Percentiles rank a stretch among this genome's conserved stretches.
Evolutionary conservation across 2,329 filamentous ascomycete species (phyloP).

Genomic region (Fusarium gaditjirri): DNA sequence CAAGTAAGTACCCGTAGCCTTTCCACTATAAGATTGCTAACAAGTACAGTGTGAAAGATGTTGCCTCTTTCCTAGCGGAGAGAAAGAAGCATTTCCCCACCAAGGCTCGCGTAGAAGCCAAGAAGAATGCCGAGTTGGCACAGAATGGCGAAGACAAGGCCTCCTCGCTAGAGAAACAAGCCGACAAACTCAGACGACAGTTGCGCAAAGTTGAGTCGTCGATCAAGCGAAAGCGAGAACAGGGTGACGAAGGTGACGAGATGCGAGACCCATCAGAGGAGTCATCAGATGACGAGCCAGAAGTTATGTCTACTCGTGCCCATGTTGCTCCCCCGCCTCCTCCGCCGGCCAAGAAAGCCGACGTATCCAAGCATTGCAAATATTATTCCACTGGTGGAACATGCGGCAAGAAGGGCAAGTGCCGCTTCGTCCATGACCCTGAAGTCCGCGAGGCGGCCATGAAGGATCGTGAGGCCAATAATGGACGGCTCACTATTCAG

Average conservation of each 20-base stretch:
- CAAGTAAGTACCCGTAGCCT: slow-evolving; percentile 56
- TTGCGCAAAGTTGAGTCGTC: slow-evolving; percentile 77
- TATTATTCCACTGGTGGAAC: slow-evolving; percentile 76
- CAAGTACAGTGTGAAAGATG: slow-evolving; percentile 68
- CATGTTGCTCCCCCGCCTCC: slow-evolving; percentile 49
- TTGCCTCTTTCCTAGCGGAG: slow-evolving; percentile 83
- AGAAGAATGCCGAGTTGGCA: slow-evolving; percentile 61
- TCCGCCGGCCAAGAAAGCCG: slow-evolving; percentile 65
- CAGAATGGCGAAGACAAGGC: slow-evolving; percentile 68
- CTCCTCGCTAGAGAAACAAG: slow-evolving; percentile 67
- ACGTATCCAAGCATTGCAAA: slow-evolving; percentile 74
- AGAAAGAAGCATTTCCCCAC: slow-evolving; percentile 85
- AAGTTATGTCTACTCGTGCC: slow-evolving; percentile 64
- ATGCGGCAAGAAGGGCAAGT: slow-evolving; percentile 80
- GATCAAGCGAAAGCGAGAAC: slow-evolving; percentile 75
- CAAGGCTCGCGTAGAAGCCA: slow-evolving; percentile 73
- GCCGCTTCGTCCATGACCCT: slow-evolving; percentile 75
- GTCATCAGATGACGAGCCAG: slow-evolving; percentile 69
- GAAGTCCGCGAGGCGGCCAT: slow-evolving; percentile 71
- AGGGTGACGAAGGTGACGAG: slow-evolving; percentile 74
- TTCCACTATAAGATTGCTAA: slow-evolving; percentile 15
- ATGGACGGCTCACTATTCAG: slow-evolving; percentile 72
- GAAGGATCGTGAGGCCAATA: slow-evolving; percentile 71
- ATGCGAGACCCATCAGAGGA: slow-evolving; percentile 65
- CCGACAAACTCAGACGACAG: slow-evolving; percentile 70